phyloP scores from a whole-genome alignment of 768 basidiomycete species.

The Lactarius sp. region DNA sequence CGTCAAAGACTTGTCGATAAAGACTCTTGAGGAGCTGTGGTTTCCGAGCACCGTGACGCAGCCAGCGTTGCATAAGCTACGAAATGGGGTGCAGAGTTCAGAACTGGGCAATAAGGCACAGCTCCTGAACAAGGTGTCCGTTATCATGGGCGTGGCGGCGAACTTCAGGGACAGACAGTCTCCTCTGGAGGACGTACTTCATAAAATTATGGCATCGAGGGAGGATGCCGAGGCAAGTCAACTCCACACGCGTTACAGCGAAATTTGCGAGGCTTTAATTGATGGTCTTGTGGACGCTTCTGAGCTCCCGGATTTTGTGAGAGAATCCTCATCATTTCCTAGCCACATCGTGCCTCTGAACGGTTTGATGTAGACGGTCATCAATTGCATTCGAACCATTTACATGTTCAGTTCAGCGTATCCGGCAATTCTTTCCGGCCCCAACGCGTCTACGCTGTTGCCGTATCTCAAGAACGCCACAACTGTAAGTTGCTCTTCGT shows the following conservation, averaged over 20 bases:
- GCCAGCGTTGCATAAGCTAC: conserved; percentile 32
- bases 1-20: conserved; percentile 89
- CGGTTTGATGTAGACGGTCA: conserved; percentile 51
- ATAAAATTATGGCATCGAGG: conserved; percentile 75
- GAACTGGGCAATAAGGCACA: conserved; percentile 46
- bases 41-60: conserved; percentile 42
- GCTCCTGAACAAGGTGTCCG: conserved; percentile 60
- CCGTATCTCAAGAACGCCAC: conserved; percentile 85
- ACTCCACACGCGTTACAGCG: conserved; percentile 65
- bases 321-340: conserved; percentile 29
- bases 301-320: conserved; percentile 69
- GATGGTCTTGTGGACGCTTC: conserved; percentile 86
- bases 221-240: conserved; percentile 46
- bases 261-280: conserved; percentile 82
- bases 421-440: conserved; percentile 76
- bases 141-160: conserved; percentile 83
- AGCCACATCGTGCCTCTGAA: conserved; percentile 5
- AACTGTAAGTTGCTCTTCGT: conserved; percentile 46
- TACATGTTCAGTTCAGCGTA: conserved; percentile 79
- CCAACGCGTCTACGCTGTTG: conserved; percentile 78
- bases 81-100: conserved; percentile 28
- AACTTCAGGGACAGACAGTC: conserved; percentile 81
- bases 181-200: conserved; percentile 78
- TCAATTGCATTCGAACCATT: conserved; percentile 82
- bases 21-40: conserved; percentile 89